phyloP scores from a whole-genome alignment of 257 asterid genomes.

The Penstemon davidsonii region DNA sequence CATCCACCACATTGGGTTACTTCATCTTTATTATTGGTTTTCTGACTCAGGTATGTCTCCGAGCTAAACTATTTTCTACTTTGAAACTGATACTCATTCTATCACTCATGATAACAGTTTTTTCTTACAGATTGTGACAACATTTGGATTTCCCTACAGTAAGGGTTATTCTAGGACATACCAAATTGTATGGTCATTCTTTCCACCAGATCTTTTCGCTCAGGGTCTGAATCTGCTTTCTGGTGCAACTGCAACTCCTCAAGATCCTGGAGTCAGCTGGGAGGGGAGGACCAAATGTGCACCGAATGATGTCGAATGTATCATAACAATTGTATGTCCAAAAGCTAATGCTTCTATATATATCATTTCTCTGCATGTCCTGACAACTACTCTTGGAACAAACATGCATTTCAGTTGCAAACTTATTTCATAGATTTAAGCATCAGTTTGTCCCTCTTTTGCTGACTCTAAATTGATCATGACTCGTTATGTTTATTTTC shows the following conservation, averaged over 20 bases:
- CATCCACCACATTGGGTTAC: slow-evolving; percentile 78
- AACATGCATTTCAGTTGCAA: background rate
- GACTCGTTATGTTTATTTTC: slow-evolving; percentile 32
- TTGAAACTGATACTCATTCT: slow-evolving; percentile 19
- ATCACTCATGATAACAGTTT: slow-evolving; percentile 25
- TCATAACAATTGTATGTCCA: slow-evolving; percentile 63
- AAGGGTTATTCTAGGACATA: slow-evolving; percentile 41
- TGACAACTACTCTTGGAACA: slow-evolving; percentile 20
- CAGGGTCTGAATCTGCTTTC: slow-evolving; percentile 75
- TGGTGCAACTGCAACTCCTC: slow-evolving; percentile 82
- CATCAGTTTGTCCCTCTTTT: slow-evolving; percentile 11
- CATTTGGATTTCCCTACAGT: slow-evolving; percentile 87
- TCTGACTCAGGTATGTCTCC: slow-evolving; percentile 69
- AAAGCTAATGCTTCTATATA: background rate
- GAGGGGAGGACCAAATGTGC: slow-evolving; percentile 69
- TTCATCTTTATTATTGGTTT: slow-evolving; percentile 70
- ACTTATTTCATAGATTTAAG: slow-evolving; percentile 16
- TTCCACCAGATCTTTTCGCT: slow-evolving; percentile 94
- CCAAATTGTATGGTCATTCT: slow-evolving; percentile 72
- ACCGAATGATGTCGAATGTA: slow-evolving; percentile 75
- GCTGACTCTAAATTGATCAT: slow-evolving; percentile 16
- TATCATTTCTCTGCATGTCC: slow-evolving; percentile 7
- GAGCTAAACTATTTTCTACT: slow-evolving; percentile 14
- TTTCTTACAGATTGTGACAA: slow-evolving; percentile 68
- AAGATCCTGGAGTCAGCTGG: slow-evolving; percentile 96